phyloP scores from a whole-genome alignment of 2,329 filamentous ascomycete genomes.

The Diaporthe citri region DNA sequence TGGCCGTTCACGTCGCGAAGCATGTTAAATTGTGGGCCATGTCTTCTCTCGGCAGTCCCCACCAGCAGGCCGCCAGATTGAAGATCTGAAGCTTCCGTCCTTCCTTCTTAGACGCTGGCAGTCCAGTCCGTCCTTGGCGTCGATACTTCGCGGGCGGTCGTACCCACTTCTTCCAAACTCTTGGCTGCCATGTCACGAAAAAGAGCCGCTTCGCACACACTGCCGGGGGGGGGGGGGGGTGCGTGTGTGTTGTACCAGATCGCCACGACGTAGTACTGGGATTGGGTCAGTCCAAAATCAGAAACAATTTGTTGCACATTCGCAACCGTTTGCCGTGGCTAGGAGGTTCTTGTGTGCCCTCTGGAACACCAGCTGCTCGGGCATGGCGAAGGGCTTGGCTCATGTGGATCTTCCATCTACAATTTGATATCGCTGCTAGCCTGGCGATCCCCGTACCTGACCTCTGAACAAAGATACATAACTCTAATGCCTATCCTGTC shows the following conservation, averaged over 20 bases:
- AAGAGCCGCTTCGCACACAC: constrained; percentile 26
- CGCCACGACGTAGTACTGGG: constrained; percentile 25
- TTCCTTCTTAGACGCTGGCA: constrained; percentile 10
- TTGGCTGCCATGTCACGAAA: constrained; percentile 37
- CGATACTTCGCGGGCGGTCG: constrained; percentile 8
- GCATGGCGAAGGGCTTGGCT: constrained; percentile 34
- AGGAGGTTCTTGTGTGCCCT: constrained; percentile 29
- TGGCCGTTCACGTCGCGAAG: constrained; percentile 17
- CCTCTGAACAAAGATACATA: constrained; percentile 4
- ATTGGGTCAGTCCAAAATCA: constrained; percentile 27
- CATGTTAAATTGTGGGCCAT: constrained; percentile 7
- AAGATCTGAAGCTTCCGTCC: constrained; percentile 28
- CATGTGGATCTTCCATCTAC: constrained; percentile 35
- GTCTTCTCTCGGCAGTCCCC: constrained; percentile 15
- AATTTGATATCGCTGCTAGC: constrained; percentile 2
- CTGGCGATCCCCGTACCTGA: constrained; percentile 11
- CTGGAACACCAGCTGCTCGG: constrained; percentile 30
- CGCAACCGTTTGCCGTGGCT: constrained; percentile 1
- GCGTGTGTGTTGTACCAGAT: constrained; percentile 24
- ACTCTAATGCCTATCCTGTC: constrained; percentile 3
- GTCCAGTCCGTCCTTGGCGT: constrained; percentile 17
- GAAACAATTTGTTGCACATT: constrained; percentile 27
- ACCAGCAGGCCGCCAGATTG: constrained; percentile 12
- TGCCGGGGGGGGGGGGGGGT: constrained; percentile 31
- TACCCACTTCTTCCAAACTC: constrained; percentile 35